phyloP scores from a whole-genome alignment of 2,329 filamentous ascomycete genomes.

The Lecanoromycetidae sp. region DNA sequence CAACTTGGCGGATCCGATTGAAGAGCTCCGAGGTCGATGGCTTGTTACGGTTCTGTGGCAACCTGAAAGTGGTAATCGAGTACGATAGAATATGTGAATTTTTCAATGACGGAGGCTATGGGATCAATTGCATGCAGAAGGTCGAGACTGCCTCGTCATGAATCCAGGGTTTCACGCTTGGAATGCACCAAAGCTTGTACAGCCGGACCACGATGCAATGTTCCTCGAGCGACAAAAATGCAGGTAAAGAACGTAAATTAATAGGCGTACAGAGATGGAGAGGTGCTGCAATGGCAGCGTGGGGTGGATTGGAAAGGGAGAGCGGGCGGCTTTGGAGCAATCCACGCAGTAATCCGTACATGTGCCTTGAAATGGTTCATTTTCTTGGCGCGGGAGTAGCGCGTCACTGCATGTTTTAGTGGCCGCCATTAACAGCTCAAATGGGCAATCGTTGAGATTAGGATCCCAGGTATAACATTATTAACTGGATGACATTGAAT shows the following conservation, averaged over 20 bases:
- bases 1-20: not conserved
- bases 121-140: not conserved
- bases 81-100: not conserved
- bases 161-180: not conserved
- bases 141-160: not conserved
- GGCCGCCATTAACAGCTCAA: not conserved
- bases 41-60: no score
- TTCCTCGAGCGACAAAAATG: not conserved
- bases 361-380: not conserved
- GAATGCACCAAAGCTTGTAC: not conserved
- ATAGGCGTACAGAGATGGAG: not conserved
- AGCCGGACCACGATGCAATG: not conserved
- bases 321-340: not conserved
- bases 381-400: not conserved
- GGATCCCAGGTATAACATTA: not conserved
- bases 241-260: not conserved
- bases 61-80: no score
- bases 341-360: not conserved
- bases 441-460: not conserved
- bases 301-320: conserved; percentile 1
- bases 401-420: not conserved
- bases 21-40: no score
- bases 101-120: not conserved
- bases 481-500: not conserved
- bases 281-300: not conserved